Evolutionary conservation across 1,284 basidiomycete genomes (phyloP).

Genomic region (Termitomyces sp.): DNA sequence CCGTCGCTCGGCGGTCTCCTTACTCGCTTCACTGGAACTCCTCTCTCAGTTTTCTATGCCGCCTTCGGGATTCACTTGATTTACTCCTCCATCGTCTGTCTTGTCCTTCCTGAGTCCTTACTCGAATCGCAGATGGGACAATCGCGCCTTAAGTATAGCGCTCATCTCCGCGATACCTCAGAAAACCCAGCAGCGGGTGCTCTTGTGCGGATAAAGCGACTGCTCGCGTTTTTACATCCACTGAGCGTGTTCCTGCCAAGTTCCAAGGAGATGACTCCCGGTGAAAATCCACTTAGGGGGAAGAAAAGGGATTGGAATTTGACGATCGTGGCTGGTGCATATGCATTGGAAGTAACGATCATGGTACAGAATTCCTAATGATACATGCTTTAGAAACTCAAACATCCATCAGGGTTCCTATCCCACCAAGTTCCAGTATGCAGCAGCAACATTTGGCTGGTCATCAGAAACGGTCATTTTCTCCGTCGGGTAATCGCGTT

Average conservation of each 20-base stretch:
- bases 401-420: constrained; percentile 51
- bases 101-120: constrained; percentile 76
- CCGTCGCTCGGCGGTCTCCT: constrained; percentile 68
- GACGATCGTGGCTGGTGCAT: constrained; percentile 50
- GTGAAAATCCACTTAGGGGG: constrained; percentile 34
- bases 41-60: constrained; percentile 72
- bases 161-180: constrained; percentile 21
- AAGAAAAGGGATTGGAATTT: constrained; percentile 66
- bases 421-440: constrained; percentile 67
- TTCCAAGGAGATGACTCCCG: constrained; percentile 19
- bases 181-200: constrained; percentile 21
- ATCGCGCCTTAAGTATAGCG: constrained; percentile 32
- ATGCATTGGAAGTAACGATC: constrained; percentile 50
- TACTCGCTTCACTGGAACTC: constrained; percentile 49
- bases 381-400: constrained; percentile 3
- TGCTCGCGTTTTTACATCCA: constrained; percentile 61
- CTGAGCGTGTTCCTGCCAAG: constrained; percentile 61
- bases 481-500: background rate
- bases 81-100: constrained; percentile 48
- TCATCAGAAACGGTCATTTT: constrained; percentile 58
- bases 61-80: constrained; percentile 43
- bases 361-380: constrained; percentile 40
- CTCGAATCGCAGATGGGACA: constrained; percentile 37
- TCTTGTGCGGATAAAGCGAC: constrained; percentile 27
- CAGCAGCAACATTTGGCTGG: constrained; percentile 66